Percentiles rank a stretch among this genome's conserved stretches.
These are phyloP conservation scores for Didymella lethalis DNA, from an alignment of 2,329 filamentous ascomycete genomes.

Conservation along the genomic window DNA sequence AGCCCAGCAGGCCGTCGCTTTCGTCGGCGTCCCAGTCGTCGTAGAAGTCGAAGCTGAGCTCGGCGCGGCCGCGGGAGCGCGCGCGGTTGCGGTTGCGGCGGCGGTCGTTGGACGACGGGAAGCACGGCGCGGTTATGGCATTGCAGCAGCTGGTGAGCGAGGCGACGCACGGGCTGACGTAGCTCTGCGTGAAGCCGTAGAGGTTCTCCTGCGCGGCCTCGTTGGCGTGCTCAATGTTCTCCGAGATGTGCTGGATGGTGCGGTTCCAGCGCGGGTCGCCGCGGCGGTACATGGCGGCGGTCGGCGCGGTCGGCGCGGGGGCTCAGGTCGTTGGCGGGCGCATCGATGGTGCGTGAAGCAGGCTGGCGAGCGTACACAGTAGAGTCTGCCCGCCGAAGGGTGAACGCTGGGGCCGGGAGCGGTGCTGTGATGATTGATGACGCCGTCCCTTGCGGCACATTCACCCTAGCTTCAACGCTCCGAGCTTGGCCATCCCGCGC, in stretches of 20 bases:
- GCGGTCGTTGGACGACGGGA: constrained; percentile 78
- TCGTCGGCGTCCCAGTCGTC: constrained; percentile 89
- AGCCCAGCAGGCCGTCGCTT: constrained; percentile 71
- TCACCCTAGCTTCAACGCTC: constrained; percentile 1
- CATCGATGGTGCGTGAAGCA: constrained; percentile 33
- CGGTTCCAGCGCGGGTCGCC: constrained; percentile 88
- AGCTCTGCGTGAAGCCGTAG: constrained; percentile 86
- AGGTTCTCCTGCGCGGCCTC: constrained; percentile 91
- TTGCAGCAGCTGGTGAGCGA: constrained; percentile 72
- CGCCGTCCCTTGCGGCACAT: constrained; percentile 6
- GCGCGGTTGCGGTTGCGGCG: constrained; percentile 75
- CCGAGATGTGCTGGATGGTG: constrained; percentile 89
- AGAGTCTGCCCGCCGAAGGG: no score
- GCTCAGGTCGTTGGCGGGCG: constrained; percentile 32
- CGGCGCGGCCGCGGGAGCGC: constrained; percentile 67
- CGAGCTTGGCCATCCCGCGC: constrained; percentile 6
- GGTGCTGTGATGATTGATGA: constrained; percentile 17
- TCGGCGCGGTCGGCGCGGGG: constrained; percentile 6
- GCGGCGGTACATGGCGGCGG: constrained; percentile 63
- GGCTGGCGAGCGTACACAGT: background rate
- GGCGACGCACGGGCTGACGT: constrained; percentile 80
- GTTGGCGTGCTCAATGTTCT: constrained; percentile 88
- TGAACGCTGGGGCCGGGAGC: constrained; percentile 1
- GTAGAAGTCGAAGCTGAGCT: constrained; percentile 95
- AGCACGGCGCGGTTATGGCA: constrained; percentile 73